Conservation (phyloP, 768 basidiomycete genomes). For the Amanita rimosa region DNA sequence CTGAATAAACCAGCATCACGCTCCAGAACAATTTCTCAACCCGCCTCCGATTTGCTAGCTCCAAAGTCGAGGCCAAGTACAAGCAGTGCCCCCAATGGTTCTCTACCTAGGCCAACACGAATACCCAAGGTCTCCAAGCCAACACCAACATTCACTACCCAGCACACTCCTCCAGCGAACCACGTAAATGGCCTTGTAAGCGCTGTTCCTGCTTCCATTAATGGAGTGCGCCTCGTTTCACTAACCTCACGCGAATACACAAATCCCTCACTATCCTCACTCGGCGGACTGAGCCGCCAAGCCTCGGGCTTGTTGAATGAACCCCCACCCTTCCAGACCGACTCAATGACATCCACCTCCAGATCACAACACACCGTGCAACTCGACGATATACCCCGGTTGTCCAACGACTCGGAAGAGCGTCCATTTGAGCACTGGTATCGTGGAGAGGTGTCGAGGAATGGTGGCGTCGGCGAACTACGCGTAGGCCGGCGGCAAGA, state of each 20-base stretch:
- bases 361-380: slow-evolving; percentile 13
- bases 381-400: slow-evolving; percentile 32
- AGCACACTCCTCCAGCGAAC: slow-evolving; percentile 6
- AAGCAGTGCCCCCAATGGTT: slow-evolving; percentile 10
- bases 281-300: slow-evolving; percentile 11
- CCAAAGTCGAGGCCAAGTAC: slow-evolving; percentile 19
- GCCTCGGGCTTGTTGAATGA: slow-evolving; percentile 50
- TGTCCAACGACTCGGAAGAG: slow-evolving; percentile 70
- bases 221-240: slow-evolving; percentile 11
- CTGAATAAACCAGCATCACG: slow-evolving; percentile 30
- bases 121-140: slow-evolving; percentile 33
- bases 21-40: slow-evolving; percentile 56
- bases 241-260: slow-evolving; percentile 10
- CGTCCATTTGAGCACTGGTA: slow-evolving; percentile 87
- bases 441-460: slow-evolving; percentile 74
- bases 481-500: slow-evolving; percentile 65
- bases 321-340: slow-evolving; percentile 45
- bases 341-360: slow-evolving; percentile 28
- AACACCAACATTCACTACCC: slow-evolving; percentile 15
- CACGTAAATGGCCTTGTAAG: slow-evolving; percentile 5
- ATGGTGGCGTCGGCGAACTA: slow-evolving; percentile 82
- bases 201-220: slow-evolving; percentile 12
- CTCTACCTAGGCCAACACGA: slow-evolving; percentile 35
- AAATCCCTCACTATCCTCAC: slow-evolving; percentile 13
- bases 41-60: slow-evolving; percentile 28